Percentiles rank a stretch among this genome's conserved stretches.
Conservation (phyloP, 2,329 filamentous ascomycete species). For the Pseudocercospora musae region DNA sequence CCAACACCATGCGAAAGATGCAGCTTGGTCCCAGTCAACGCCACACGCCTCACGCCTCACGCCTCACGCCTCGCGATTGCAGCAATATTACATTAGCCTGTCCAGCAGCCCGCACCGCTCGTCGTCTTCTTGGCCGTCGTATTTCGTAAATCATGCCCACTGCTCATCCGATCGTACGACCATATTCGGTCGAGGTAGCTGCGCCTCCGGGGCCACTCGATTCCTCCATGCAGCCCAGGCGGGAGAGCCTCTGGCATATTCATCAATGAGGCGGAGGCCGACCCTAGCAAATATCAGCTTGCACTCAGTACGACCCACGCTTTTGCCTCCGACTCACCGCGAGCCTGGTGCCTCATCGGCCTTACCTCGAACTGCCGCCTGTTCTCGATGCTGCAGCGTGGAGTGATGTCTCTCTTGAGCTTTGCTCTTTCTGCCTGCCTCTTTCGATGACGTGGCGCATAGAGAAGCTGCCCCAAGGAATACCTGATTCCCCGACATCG, state of each 20-base stretch:
- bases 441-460: conserved; percentile 52
- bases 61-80: background rate
- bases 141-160: conserved; percentile 6
- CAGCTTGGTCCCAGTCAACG: background rate
- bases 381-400: conserved; percentile 37
- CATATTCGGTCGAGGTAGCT: background rate
- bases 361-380: conserved; percentile 40
- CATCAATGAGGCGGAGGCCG: conserved; percentile 40
- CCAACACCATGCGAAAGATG: background rate
- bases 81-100: conserved; percentile 3
- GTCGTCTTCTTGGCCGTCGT: conserved; percentile 1
- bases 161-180: conserved; percentile 2
- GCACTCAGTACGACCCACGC: background rate
- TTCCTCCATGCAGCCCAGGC: conserved; percentile 28
- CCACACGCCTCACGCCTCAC: conserved; percentile 1
- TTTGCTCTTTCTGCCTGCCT: conserved; percentile 46
- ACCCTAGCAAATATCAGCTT: conserved; percentile 31
- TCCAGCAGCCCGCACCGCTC: conserved; percentile 8
- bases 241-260: conserved; percentile 38
- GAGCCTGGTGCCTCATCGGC: conserved; percentile 4
- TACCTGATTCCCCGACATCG: conserved; percentile 56
- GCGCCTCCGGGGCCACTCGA: conserved; percentile 2
- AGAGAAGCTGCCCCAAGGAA: conserved; percentile 70
- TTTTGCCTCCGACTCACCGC: conserved; percentile 17
- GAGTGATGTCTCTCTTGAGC: conserved; percentile 41